phyloP scores from a whole-genome alignment of 257 asterid genomes.

The Vinca minor region DNA sequence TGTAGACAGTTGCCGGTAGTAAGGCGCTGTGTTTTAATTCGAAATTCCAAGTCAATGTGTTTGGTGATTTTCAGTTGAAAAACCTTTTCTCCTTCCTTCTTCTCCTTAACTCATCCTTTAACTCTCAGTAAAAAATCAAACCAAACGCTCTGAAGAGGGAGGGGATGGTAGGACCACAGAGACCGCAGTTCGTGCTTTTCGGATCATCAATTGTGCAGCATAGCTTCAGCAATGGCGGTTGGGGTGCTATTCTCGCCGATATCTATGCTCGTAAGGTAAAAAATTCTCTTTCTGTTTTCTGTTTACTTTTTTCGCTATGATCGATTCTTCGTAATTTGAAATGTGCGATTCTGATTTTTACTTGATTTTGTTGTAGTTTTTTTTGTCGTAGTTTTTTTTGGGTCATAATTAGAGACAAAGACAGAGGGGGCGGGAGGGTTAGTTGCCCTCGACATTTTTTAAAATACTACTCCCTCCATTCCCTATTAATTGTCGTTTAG shows the following conservation, averaged over 20 bases:
- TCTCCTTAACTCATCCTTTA: too few species aligned
- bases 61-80: neutral
- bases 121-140: too few species aligned
- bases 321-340: neutral
- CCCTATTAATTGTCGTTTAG: too few species aligned
- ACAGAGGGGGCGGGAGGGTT: too few species aligned
- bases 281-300: neutral
- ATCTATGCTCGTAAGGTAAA: constrained; percentile 82
- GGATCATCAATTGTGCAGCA: constrained; percentile 94
- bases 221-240: constrained; percentile 92
- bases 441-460: too few species aligned
- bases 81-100: too few species aligned
- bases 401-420: too few species aligned
- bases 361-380: too few species aligned
- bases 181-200: constrained; percentile 79
- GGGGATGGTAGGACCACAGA: constrained; percentile 89
- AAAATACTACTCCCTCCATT: too few species aligned
- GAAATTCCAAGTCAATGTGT: neutral
- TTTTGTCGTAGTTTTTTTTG: too few species aligned
- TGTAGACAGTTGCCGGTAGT: neutral
- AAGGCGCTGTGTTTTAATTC: neutral
- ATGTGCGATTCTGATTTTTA: neutral
- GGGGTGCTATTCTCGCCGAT: constrained; percentile 93
- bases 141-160: too few species aligned
- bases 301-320: too few species aligned